These are phyloP conservation scores for Diaporthe helianthi DNA, from an alignment of 2,329 filamentous ascomycete species.

Conservation along the genomic window DNA sequence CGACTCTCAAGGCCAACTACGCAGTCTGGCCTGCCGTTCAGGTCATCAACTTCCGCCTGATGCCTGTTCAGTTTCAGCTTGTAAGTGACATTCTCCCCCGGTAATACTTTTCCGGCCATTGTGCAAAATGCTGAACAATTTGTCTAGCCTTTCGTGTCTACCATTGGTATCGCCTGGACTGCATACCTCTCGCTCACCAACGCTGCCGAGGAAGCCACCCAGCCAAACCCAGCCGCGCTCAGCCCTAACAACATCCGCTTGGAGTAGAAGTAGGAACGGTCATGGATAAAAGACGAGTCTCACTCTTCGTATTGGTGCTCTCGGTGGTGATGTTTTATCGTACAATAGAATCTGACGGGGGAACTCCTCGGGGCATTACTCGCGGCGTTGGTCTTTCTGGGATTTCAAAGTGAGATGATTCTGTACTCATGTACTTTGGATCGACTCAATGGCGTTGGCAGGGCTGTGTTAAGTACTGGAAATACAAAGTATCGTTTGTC, in stretches of 20 bases:
- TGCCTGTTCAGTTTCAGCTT: conserved; percentile 96
- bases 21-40: conserved; percentile 95
- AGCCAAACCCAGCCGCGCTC: conserved; percentile 40
- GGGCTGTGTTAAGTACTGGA: neutral
- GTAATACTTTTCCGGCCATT: neutral
- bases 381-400: conserved; percentile 23
- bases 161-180: conserved; percentile 95
- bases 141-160: conserved; percentile 90
- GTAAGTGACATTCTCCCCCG: conserved; percentile 63
- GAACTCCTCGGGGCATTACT: conserved; percentile 22
- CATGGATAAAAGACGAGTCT: neutral
- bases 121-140: conserved; percentile 30
- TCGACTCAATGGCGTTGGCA: conserved; percentile 16
- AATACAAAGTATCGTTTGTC: neutral
- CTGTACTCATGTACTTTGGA: neutral
- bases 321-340: neutral
- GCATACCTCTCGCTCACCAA: conserved; percentile 94
- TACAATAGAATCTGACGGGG: conserved; percentile 14
- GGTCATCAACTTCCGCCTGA: conserved; percentile 93
- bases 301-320: neutral
- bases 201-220: conserved; percentile 73
- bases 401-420: neutral
- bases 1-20: conserved; percentile 94
- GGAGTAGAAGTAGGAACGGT: conserved; percentile 34
- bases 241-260: conserved; percentile 48